Conservation (phyloP, 768 basidiomycete genomes). For the Coprinopsis sp. region DNA sequence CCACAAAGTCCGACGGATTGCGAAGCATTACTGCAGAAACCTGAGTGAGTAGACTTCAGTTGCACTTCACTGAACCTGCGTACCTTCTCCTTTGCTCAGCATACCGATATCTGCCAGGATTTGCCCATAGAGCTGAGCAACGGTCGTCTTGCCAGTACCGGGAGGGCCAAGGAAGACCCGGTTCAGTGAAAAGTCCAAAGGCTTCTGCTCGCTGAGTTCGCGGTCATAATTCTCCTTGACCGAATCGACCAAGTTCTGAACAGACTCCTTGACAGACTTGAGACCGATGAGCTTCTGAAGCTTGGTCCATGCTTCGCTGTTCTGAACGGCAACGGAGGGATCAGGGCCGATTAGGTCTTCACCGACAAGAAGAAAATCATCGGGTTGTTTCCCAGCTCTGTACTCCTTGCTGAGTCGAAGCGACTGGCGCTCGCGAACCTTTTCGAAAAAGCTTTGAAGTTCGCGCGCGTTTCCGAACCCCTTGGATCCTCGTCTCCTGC, state of each 20-base stretch:
- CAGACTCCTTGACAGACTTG: conserved; percentile 49
- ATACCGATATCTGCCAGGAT: conserved; percentile 57
- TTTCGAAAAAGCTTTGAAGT: conserved; percentile 44
- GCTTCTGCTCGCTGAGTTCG: conserved; percentile 52
- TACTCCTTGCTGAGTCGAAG: conserved; percentile 41
- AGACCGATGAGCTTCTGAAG: conserved; percentile 53
- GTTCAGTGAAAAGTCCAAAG: conserved; percentile 52
- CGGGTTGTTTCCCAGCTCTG: conserved; percentile 28
- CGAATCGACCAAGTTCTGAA: conserved; percentile 41
- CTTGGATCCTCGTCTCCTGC: conserved; percentile 49
- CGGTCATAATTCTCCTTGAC: conserved; percentile 54
- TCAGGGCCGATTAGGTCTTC: conserved; percentile 66
- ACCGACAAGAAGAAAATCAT: conserved; percentile 47
- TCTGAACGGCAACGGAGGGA: conserved; percentile 42
- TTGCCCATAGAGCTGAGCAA: conserved; percentile 62
- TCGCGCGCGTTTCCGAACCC: conserved; percentile 71
- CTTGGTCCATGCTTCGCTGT: conserved; percentile 46
- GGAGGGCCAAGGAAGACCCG: conserved; percentile 64
- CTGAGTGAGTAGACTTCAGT: conserved; percentile 1
- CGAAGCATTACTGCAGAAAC: conserved; percentile 51
- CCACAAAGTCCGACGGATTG: conserved; percentile 69
- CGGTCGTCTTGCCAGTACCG: conserved; percentile 70
- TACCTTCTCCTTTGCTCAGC: conserved; percentile 73
- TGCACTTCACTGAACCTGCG: conserved; percentile 4
- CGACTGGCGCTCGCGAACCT: conserved; percentile 50